Evolutionary conservation across 495 filamentous ascomycete genomes (phyloP).

Genomic region (Lineolata rhizophorae): DNA sequence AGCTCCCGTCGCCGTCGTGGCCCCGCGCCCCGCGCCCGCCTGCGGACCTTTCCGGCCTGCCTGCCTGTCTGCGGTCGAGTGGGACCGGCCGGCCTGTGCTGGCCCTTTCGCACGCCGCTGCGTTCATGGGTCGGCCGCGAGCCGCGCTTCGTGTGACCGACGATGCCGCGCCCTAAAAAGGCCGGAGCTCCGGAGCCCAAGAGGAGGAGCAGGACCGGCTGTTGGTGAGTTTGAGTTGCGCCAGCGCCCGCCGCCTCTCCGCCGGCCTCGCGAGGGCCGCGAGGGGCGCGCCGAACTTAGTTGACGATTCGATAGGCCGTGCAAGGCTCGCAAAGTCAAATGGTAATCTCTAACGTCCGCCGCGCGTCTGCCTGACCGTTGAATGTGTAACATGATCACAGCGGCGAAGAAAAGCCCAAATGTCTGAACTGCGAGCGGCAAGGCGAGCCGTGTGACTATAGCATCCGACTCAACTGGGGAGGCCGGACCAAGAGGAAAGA

Average conservation of each 20-base stretch:
- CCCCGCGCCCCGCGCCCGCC: no score
- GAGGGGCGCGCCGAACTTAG: not conserved
- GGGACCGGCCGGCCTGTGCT: no score
- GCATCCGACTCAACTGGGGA: slow-evolving; percentile 68
- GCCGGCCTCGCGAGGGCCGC: not conserved
- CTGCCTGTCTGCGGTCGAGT: no score
- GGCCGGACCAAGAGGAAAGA: slow-evolving; percentile 34
- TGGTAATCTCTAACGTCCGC: slow-evolving; percentile 25
- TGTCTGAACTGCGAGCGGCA: slow-evolving; percentile 60
- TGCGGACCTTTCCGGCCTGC: no score
- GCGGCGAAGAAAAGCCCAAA: slow-evolving; percentile 54
- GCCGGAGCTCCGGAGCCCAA: slow-evolving; percentile 20
- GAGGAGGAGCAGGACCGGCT: slow-evolving; percentile 59
- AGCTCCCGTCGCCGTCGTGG: no score
- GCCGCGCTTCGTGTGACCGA: no score
- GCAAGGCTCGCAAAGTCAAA: slow-evolving; percentile 73
- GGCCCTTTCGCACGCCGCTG: no score
- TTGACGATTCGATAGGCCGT: slow-evolving; percentile 31
- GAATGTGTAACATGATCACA: slow-evolving; percentile 10
- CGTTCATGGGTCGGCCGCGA: no score
- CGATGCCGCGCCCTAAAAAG: slow-evolving; percentile 21
- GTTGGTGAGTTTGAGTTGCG: slow-evolving; percentile 36
- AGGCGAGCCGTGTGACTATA: slow-evolving; percentile 68
- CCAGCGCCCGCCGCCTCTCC: not conserved
- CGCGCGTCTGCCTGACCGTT: slow-evolving; percentile 2